Base-by-base conservation (phyloP, 2,329 filamentous ascomycete species). In the Ophiostoma novo-ulmi region DNA sequence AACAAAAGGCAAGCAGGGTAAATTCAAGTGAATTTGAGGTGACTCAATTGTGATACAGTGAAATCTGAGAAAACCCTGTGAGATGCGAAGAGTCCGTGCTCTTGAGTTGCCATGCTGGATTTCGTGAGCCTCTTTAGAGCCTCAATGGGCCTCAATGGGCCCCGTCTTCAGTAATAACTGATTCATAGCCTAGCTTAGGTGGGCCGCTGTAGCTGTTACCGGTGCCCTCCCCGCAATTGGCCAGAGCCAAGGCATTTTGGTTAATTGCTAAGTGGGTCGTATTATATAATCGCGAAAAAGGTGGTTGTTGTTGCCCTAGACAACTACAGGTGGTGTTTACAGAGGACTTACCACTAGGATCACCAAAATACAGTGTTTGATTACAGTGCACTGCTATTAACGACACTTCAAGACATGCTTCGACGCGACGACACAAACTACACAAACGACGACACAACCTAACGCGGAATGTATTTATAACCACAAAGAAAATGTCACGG, bases 401-500 rank as follows among this genome's bases (percentile, higher is more conserved):
- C 44, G 44, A 8, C 44, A 20, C 17, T n/a, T 48, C 44, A 48
- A 48, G 44, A 20, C 17, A 48, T 7, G 44, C 44, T 5, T 26
- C 11, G 22, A 13, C 48, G n/a, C 1, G 10, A 58, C 52, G 52
- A 58, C 39, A 17, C 39, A 5, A 11, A 52, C 13, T 20, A 52
- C 58, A 17, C 26, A 13, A 5, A n/a, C 52, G 52, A 58, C 61
- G 17, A 64, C 61, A 64, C 61, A 26, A 13, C 5, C 11, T n/a
- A 11, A 10, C 52, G 5, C 55, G 58, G 11, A n/a, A 58, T 61
- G 26, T 69, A 6, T 22, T 38, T 66, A 73, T 70, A 64, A 69
- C 68, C 26, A 31, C 70, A 20, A 35, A 17, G 17, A 13, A 31
- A 13, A 87, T 86, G 85, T 78, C 82, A 48, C 80, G 82, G 71